phyloP scores from a whole-genome alignment of 2,329 filamentous ascomycete genomes.

The Cadophora gregata region DNA sequence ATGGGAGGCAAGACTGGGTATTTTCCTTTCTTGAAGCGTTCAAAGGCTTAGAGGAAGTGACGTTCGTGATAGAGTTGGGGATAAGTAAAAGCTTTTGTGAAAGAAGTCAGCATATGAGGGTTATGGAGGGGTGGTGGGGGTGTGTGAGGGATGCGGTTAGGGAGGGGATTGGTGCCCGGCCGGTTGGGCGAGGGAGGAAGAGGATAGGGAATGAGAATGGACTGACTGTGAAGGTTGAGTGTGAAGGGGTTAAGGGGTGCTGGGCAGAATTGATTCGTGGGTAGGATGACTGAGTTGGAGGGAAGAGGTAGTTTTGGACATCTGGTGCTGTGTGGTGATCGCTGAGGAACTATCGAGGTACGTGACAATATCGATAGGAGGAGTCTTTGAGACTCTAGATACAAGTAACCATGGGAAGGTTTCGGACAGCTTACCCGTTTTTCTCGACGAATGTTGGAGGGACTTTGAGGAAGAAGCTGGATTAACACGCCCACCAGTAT shows the following conservation, averaged over 20 bases:
- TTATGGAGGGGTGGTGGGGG: conserved; percentile 6
- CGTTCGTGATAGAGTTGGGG: background rate
- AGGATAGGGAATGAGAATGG: background rate
- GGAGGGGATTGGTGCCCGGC: background rate
- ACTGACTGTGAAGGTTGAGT: background rate
- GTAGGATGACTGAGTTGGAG: background rate
- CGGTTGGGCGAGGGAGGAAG: background rate
- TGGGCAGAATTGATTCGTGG: background rate
- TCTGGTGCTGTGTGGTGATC: too few relatives aligned
- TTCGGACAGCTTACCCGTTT: too few relatives aligned
- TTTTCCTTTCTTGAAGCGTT: background rate
- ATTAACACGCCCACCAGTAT: too few relatives aligned
- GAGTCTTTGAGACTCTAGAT: too few relatives aligned
- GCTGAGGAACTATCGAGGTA: too few relatives aligned
- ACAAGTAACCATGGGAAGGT: too few relatives aligned
- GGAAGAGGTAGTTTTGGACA: too few relatives aligned
- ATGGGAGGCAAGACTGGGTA: conserved; percentile 4
- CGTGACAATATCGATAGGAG: too few relatives aligned
- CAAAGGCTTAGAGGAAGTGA: background rate
- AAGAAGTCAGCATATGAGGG: background rate
- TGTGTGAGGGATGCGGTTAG: conserved; percentile 15
- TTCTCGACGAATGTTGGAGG: too few relatives aligned
- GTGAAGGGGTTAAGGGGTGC: background rate
- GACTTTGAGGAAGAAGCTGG: too few relatives aligned
- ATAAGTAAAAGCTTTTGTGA: background rate